Conservation (phyloP, 768 basidiomycete genomes). For the Kwoniella dejecticola region DNA sequence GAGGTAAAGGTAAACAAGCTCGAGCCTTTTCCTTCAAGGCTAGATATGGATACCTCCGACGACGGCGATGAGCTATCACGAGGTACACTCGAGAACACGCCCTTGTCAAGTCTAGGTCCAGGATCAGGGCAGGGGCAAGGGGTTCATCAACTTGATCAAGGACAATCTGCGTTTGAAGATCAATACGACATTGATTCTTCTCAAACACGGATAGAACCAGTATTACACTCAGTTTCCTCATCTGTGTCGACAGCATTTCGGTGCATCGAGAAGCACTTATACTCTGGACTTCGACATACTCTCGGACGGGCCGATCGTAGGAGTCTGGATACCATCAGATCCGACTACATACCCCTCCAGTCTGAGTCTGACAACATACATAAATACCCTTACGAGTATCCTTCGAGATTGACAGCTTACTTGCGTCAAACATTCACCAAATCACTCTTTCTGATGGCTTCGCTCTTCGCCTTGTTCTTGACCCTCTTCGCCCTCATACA, state of each 20-base stretch:
- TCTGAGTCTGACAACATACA: too few relatives aligned
- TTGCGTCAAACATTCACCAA: not conserved
- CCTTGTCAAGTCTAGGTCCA: too few relatives aligned
- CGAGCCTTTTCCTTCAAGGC: not conserved
- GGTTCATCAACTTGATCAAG: not conserved
- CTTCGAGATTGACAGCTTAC: too few relatives aligned
- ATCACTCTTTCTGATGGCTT: not conserved
- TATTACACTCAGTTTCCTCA: not conserved
- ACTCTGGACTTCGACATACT: too few relatives aligned
- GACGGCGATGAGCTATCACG: too few relatives aligned
- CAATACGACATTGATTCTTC: slow-evolving; percentile 13
- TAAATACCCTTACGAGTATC: too few relatives aligned
- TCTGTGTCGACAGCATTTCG: not conserved
- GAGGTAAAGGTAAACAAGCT: not conserved
- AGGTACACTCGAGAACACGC: too few relatives aligned
- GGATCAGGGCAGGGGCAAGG: not conserved
- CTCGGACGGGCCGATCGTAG: too few relatives aligned
- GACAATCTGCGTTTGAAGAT: slow-evolving; percentile 10
- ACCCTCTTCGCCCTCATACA: not conserved
- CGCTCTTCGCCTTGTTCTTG: not conserved
- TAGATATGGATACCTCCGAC: not conserved
- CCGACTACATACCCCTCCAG: too few relatives aligned
- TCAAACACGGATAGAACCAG: too few relatives aligned
- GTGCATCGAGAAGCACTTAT: too few relatives aligned
- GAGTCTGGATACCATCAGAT: too few relatives aligned